Conservation (phyloP, 345 rosid species). For the Raphanus raphanistrum region DNA sequence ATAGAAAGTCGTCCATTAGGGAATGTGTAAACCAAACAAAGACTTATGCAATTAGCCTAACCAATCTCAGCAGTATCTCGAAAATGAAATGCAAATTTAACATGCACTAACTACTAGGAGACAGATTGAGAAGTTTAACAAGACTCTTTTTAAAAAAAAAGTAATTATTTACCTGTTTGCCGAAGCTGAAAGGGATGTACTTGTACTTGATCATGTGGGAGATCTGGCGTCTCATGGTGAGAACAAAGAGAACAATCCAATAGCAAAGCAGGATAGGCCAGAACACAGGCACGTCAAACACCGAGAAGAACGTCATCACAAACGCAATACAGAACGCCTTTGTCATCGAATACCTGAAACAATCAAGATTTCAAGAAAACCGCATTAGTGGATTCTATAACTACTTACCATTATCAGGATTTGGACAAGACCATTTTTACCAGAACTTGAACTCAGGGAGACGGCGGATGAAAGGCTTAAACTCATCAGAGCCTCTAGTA, state of each 20-base stretch:
- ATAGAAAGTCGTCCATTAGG: neutral
- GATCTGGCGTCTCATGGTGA: constrained; percentile 76
- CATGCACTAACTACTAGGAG: neutral
- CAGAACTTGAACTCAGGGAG: constrained; percentile 98
- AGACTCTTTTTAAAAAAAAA: too few relatives aligned
- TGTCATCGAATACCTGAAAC: constrained; percentile 64
- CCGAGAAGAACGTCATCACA: constrained; percentile 66
- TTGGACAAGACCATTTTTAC: constrained; percentile 35
- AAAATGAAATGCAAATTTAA: too few relatives aligned
- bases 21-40: neutral
- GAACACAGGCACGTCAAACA: constrained; percentile 75
- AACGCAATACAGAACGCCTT: constrained; percentile 68
- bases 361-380: neutral
- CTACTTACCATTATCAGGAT: neutral
- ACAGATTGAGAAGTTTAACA: neutral
- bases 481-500: constrained; percentile 94
- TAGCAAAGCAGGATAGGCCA: constrained; percentile 75
- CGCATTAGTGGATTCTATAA: neutral
- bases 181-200: constrained; percentile 60
- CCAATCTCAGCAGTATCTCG: neutral
- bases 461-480: constrained; percentile 92
- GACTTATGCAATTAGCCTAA: neutral
- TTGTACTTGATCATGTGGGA: constrained; percentile 73
- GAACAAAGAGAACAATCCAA: constrained; percentile 66
- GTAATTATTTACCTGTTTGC: constrained; percentile 55